phyloP scores from a whole-genome alignment of 768 basidiomycete genomes.

The Serpula lacrymans region DNA sequence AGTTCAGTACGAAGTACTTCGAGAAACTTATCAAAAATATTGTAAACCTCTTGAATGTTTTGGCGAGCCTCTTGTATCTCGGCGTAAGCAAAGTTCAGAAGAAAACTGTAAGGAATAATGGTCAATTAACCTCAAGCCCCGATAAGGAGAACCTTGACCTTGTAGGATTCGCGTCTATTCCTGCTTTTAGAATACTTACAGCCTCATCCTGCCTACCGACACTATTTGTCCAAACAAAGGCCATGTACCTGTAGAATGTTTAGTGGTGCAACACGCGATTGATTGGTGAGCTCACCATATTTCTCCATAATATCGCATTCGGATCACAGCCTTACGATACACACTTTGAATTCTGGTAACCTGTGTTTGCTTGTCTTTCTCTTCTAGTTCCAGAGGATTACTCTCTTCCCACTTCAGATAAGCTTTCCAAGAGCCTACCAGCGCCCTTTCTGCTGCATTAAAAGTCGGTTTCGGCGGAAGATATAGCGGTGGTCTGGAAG shows the following conservation, averaged over 20 bases:
- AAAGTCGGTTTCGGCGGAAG: conserved; percentile 74
- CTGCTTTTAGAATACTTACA: conserved; percentile 71
- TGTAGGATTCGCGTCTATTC: conserved; percentile 82
- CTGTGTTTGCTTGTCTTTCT: conserved; percentile 67
- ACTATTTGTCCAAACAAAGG: conserved; percentile 75
- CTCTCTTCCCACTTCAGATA: conserved; percentile 95
- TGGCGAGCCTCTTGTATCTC: conserved; percentile 67
- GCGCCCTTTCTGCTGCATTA: conserved; percentile 63
- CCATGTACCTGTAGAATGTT: conserved; percentile 70
- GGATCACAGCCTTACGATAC: conserved; percentile 84
- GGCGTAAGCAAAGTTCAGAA: conserved; percentile 86
- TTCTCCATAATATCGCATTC: conserved; percentile 93
- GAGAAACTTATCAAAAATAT: conserved; percentile 71
- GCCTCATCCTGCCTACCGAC: conserved; percentile 83
- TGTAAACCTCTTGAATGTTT: conserved; percentile 65
- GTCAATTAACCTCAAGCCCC: conserved; percentile 1
- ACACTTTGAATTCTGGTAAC: conserved; percentile 73
- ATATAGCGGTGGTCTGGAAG: conserved; percentile 43
- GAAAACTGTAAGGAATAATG: conserved; percentile 49
- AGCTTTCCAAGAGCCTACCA: conserved; percentile 84
- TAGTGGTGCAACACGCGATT: conserved; percentile 3
- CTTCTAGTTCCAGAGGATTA: conserved; percentile 91
- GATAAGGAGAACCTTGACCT: conserved; percentile 43
- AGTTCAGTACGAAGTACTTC: conserved; percentile 59
- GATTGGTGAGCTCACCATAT: conserved; percentile 62